These are phyloP conservation scores for Psidium guajava DNA, from an alignment of 345 rosid species.

Conservation along the genomic window DNA sequence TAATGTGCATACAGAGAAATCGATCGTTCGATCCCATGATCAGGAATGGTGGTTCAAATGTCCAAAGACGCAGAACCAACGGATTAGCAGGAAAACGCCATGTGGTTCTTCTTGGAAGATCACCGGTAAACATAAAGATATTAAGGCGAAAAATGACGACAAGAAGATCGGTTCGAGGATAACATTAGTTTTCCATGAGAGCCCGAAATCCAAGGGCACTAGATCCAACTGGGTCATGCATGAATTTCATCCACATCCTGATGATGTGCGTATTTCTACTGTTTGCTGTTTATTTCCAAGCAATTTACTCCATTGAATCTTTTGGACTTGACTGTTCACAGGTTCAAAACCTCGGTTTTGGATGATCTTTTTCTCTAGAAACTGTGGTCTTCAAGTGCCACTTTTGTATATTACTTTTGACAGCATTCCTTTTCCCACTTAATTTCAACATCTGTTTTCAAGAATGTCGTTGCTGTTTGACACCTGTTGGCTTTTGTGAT, in stretches of 20 bases:
- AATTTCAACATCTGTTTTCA: not conserved
- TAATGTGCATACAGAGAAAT: not conserved
- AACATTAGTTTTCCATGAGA: not conserved
- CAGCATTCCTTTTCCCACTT: not conserved
- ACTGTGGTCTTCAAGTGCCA: not conserved
- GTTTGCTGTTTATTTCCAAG: not conserved
- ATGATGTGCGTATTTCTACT: not conserved
- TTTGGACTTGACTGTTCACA: not conserved
- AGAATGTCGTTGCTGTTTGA: no score
- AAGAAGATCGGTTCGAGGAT: slow-evolving; percentile 1
- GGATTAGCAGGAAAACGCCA: not conserved
- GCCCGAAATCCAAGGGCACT: not conserved
- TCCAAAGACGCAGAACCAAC: not conserved
- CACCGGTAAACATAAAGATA: not conserved
- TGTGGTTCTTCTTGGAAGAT: not conserved
- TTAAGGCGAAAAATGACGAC: not conserved
- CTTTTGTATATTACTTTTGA: not conserved
- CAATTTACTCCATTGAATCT: not conserved
- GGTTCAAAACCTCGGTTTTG: not conserved
- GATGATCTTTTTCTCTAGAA: not conserved
- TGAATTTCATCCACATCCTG: not conserved
- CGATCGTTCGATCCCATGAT: not conserved
- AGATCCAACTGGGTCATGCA: slow-evolving; percentile 1
- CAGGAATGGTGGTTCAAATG: not conserved
- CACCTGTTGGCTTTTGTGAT: not conserved